Base-by-base conservation (phyloP, 2,329 filamentous ascomycete genomes). In the Venturia oleaginea region DNA sequence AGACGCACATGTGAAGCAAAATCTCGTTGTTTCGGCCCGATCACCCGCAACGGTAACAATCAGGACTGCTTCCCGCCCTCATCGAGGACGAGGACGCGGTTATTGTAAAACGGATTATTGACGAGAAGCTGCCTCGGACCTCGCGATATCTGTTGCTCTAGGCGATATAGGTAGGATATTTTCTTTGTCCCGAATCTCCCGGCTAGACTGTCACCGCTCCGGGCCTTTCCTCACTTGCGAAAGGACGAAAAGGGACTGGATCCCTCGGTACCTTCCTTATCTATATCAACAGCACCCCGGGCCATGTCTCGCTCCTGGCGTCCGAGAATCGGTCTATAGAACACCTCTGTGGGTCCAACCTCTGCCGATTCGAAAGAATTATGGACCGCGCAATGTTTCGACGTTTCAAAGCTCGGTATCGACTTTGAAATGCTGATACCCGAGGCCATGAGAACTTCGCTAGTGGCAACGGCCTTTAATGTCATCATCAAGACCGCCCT, bases 401-500 rank as follows among this genome's bases (percentile, higher is more conserved):
- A 2, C n/a, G 30, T 34, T 57, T 22, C 27, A 10, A 24, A 34
- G 30, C 51, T 57, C 30, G 51, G 30, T 34, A 32, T 22, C 4
- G 51, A 55, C 17, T 34, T 34, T 57, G 51, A 13, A 57, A 34
- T 7, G 11, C 27, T 19, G 15, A n/a, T n/a, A 54, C 19, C 51
- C 51, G 34, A 27, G 51, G 51, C 8, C 22, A n/a, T 27, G 27
- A 19, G 30, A 22, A 2, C 34, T 15, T n/a, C 51, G 22, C 51
- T 57, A 57, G 51, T 30, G 24, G 24, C 46, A 51, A 51, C 27
- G 46, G 3, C 46, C 46, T n/a, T 51, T 51, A 10, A 32, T 57
- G 51, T 57, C 51, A 57, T 57, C 51, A 57, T 57, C 51, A 57
- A 57, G 46, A 32, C 51, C 48, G 11, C 27, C 6, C 48, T 57